Evolutionary conservation across 2,329 filamentous ascomycete species (phyloP), one percentile per base, ranked within the genome.

Genomic region (Trichophyton equinum): DNA sequence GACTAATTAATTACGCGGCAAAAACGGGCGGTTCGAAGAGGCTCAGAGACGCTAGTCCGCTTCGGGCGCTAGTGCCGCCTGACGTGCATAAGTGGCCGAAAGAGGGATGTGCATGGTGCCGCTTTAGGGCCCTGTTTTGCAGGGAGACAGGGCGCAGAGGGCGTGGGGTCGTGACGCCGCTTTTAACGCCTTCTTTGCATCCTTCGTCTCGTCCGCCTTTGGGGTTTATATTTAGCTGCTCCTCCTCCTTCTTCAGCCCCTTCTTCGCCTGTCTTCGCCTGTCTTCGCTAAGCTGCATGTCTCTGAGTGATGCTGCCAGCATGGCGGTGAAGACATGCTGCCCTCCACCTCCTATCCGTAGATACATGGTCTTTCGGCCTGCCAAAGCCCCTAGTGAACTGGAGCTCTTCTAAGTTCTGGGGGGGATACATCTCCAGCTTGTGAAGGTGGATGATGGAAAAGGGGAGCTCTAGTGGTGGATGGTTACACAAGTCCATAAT

Each of bases 1-100:
- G 49, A n/a, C 49, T 33, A 33, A 53, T 33, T 27, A 20, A 57
- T 57, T 57, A 57, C 55, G 55, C 55, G 55, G 33, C 33, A 30
- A 57, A 38, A 44, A 44, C 55, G 55, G 55, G 55, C 55, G 55
- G 44, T 47, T 47, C 44, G 20, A 47, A 7, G 44, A 47, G 44
- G 49, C 49, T 53, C 49, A 30, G 22, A 7, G 49, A 25, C 49
- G 49, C 49, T 53, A 53, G 49, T n/a, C 22, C 11, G 8, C 22
- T 53, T 53, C 9, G 49, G 33, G 49, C 13, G 46, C 49, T 53
- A 53, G 49, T 15, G 25, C 49, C 15, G 25, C 18, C 44, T 47
- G 44, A 47, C 49, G 49, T 53, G 49, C 49, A 33, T 53, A 4
- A 20, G 18, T 4, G 33, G 33, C 33, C 33, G 33, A 38, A 38